Percentiles rank a stretch among this genome's conserved stretches.
These are phyloP conservation scores for Ceratocystiopsis brevicomis DNA, from an alignment of 2,329 filamentous ascomycete genomes.

Conservation along the genomic window DNA sequence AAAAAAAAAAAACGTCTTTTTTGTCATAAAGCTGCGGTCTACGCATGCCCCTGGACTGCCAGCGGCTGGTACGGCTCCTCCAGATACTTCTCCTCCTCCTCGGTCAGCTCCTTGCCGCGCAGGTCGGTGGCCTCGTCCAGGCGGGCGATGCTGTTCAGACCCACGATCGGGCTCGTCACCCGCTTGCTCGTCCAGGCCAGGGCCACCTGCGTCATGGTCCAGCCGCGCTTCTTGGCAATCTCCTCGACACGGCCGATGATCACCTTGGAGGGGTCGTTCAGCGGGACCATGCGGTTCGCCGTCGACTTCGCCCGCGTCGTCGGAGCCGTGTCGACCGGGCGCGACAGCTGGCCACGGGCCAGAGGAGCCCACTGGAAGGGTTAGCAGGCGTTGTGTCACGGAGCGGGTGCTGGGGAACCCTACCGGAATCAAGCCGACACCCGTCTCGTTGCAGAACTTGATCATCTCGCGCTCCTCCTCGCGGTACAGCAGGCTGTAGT, in stretches of 20 bases:
- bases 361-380: conserved; percentile 15
- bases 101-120: conserved; percentile 27
- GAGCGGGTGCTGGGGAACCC: too few relatives aligned
- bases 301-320: conserved; percentile 3
- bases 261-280: conserved; percentile 10
- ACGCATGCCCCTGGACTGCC: conserved; percentile 20
- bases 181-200: conserved; percentile 42
- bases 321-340: conserved; percentile 10
- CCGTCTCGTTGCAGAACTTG: conserved; percentile 15
- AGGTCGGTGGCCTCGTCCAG: conserved; percentile 40
- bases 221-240: conserved; percentile 6
- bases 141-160: conserved; percentile 37
- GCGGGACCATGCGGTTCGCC: background rate
- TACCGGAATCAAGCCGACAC: conserved; percentile 17
- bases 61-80: conserved; percentile 43
- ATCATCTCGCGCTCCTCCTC: conserved; percentile 32
- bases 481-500: conserved; percentile 31
- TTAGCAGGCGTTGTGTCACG: too few relatives aligned
- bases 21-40: background rate
- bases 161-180: conserved; percentile 39
- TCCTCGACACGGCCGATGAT: conserved; percentile 10
- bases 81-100: conserved; percentile 40
- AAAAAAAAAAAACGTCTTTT: too few relatives aligned
- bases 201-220: conserved; percentile 28
- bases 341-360: conserved; percentile 15